Base-by-base conservation (phyloP, 1,284 basidiomycete species). In the Schizophyllum amplum region DNA sequence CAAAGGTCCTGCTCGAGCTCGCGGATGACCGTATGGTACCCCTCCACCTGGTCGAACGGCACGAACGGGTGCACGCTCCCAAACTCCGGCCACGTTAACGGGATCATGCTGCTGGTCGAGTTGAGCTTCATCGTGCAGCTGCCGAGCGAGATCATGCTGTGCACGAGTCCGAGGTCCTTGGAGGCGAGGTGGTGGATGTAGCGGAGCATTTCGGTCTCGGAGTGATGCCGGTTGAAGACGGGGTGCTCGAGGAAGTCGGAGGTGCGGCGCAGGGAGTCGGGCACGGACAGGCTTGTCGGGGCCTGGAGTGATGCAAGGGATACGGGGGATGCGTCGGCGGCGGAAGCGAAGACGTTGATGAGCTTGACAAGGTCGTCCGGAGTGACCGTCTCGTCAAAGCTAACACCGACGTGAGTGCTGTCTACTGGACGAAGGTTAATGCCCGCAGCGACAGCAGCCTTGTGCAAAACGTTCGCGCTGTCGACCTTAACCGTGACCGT, bases 111-210 rank as follows among this genome's bases (percentile, higher is more conserved):
- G 52, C 92, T 94, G 15, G 93, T 96, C 68, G 92, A 94, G 76
- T 98, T 98, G 62, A 98, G 81, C 77, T 98, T 95, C 94, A 96
- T 97, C 9, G 93, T 95, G 71, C 92, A 95, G 66, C 90, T 96
- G 57, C 96, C 96, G 13, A 99, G 84, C 4, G 97, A 91, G 66
- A 98, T 98, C 94, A 98, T 98, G 47, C 92, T 86, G 69, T 99
- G 95, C 5, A 92, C 90, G 33, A 99, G 87, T 26, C 92, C 92
- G 57, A 98, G 83, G 70, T 99, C 96, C 76, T 98, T 98, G 57
- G 86, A 86, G 64, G 96, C 92, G 51, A 99, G 82, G 64, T 93
- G 87, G 74, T 94, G 86, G 69, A 99, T 92, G 75, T 98, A 98
- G 51, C 94, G 91, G 53, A 99, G 78, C 89, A 99, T 93, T 76